phyloP scores from a whole-genome alignment of 139 green algal species.

The Marvania coccoides region DNA sequence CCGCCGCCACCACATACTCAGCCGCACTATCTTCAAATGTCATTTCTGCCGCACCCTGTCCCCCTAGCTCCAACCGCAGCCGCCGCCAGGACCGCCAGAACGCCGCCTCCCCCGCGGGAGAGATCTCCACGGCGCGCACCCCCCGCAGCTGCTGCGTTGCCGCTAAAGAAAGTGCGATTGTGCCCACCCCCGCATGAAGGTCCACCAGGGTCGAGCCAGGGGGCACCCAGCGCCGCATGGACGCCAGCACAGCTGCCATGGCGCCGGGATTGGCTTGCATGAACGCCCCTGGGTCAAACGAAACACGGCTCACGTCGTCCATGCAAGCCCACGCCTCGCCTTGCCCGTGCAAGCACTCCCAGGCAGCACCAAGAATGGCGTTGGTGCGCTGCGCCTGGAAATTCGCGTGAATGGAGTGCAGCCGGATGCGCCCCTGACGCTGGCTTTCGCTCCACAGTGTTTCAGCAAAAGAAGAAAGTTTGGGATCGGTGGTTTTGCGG shows the following conservation, averaged over 20 bases:
- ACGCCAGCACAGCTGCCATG: background rate
- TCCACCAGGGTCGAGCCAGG: constrained; percentile 36
- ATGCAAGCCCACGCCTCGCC: constrained; percentile 26
- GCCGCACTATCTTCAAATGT: background rate
- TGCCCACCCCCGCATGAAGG: constrained; percentile 69
- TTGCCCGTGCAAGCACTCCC: constrained; percentile 30
- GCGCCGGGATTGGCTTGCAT: constrained; percentile 25
- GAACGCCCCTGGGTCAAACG: constrained; percentile 52
- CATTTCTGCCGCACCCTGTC: too few relatives aligned
- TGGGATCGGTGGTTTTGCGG: background rate
- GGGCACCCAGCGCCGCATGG: constrained; percentile 22
- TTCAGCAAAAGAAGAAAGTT: background rate
- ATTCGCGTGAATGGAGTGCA: constrained; percentile 70
- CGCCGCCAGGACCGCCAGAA: constrained; percentile 26
- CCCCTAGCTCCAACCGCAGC: constrained; percentile 1
- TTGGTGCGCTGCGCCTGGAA: constrained; percentile 52
- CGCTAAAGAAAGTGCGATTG: constrained; percentile 62
- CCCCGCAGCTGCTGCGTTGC: background rate
- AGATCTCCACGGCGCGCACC: constrained; percentile 62
- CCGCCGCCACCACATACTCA: constrained; percentile 37
- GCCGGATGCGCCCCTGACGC: background rate
- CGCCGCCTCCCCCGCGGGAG: constrained; percentile 22
- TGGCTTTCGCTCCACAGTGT: background rate
- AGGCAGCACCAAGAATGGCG: constrained; percentile 32
- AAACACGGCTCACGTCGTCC: constrained; percentile 24